Percentiles rank a stretch among this genome's conserved stretches.
Evolutionary conservation across 2,329 filamentous ascomycete genomes (phyloP).

Genomic region (Aureobasidium sp.): DNA sequence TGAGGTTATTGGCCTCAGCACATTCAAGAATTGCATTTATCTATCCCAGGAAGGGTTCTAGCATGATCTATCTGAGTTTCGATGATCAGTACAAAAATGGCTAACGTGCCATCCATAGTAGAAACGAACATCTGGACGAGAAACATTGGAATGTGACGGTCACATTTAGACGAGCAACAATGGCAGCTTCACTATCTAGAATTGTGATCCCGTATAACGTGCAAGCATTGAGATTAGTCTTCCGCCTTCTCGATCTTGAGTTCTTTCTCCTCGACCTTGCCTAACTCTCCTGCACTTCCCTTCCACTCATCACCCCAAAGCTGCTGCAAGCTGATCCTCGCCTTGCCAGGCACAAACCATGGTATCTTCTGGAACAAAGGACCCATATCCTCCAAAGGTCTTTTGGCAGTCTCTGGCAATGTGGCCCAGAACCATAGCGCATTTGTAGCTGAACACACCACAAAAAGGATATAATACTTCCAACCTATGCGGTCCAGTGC

Average conservation of each 20-base stretch:
- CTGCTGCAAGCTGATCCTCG: neutral
- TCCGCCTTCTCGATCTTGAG: neutral
- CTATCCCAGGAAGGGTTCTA: no score
- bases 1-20: no score
- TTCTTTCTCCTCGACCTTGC: neutral
- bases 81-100: no score
- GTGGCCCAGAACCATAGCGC: constrained; percentile 48
- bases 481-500: constrained; percentile 19
- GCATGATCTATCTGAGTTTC: no score
- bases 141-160: no score
- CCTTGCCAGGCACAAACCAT: constrained; percentile 17
- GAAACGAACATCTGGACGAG: no score
- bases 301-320: neutral
- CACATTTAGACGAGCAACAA: no score
- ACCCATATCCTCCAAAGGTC: constrained; percentile 20
- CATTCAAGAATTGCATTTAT: no score
- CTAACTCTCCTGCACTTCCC: neutral
- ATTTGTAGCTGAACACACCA: constrained; percentile 21
- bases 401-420: constrained; percentile 62
- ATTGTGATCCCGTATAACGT: neutral
- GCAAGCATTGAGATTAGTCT: neutral
- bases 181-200: neutral
- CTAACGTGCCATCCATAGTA: no score
- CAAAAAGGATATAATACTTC: constrained; percentile 22
- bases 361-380: constrained; percentile 19